Evolutionary conservation across 495 filamentous ascomycete genomes (phyloP).

Genomic region (Talaromyces trachyspermus): DNA sequence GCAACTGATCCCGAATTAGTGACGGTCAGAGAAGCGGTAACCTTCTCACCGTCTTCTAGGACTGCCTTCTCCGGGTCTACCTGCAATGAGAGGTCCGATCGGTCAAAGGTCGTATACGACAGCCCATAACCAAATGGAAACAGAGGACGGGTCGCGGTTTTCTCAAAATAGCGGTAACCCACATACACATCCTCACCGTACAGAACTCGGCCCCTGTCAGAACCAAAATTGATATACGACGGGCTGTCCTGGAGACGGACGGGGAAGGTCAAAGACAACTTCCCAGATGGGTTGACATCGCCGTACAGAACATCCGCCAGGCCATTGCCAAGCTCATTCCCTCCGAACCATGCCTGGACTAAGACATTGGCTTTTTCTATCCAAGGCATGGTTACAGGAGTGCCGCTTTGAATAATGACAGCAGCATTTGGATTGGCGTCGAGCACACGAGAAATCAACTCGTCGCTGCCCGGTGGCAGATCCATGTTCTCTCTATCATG

Average conservation of each 20-base stretch:
- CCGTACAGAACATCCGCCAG: constrained; percentile 54
- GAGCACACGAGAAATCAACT: constrained; percentile 62
- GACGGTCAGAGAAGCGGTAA: constrained; percentile 56
- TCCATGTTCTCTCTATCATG: constrained; percentile 81
- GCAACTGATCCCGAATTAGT: constrained; percentile 58
- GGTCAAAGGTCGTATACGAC: constrained; percentile 71
- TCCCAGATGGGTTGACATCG: constrained; percentile 48
- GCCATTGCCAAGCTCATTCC: constrained; percentile 59
- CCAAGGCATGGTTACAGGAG: constrained; percentile 84
- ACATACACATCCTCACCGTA: constrained; percentile 79
- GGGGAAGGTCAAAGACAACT: constrained; percentile 57
- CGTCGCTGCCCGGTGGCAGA: constrained; percentile 69
- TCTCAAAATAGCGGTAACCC: constrained; percentile 79
- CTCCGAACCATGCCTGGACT: constrained; percentile 68
- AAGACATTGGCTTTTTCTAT: constrained; percentile 57
- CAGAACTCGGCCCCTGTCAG: constrained; percentile 66
- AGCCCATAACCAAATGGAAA: constrained; percentile 83
- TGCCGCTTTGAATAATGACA: constrained; percentile 77
- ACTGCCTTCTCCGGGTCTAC: constrained; percentile 31
- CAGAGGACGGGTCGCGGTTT: constrained; percentile 51
- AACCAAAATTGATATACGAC: constrained; percentile 69
- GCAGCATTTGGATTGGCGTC: constrained; percentile 66
- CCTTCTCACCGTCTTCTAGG: constrained; percentile 41
- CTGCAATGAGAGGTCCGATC: constrained; percentile 46
- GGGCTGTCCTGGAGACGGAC: constrained; percentile 63